Conservation (phyloP, 1,284 basidiomycete genomes). For the Austropuccinia psidii region DNA sequence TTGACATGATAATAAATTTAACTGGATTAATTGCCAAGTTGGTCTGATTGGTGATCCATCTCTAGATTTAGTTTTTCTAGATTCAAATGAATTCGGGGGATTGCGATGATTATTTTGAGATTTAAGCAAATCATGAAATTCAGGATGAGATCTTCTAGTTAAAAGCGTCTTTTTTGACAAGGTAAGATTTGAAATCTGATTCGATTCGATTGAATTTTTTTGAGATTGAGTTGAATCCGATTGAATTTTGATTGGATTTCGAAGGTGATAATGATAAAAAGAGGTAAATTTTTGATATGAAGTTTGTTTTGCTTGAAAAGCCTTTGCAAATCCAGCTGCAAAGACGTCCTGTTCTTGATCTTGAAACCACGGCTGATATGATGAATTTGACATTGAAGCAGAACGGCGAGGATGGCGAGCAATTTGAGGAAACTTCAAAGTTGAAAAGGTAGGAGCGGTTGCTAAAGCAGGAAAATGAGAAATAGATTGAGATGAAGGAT, state of each 20-base stretch:
- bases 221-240: too few species aligned
- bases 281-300: too few species aligned
- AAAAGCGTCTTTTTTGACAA: too few species aligned
- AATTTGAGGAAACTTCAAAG: background rate
- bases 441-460: background rate
- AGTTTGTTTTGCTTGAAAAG: too few species aligned
- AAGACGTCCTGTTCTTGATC: constrained; percentile 10
- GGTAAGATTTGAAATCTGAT: too few species aligned
- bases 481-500: background rate
- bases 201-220: too few species aligned
- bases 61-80: background rate
- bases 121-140: too few species aligned
- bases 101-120: too few species aligned
- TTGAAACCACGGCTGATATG: background rate
- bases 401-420: background rate
- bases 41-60: background rate
- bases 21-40: constrained; percentile 8
- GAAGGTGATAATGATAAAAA: too few species aligned
- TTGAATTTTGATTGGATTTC: too few species aligned
- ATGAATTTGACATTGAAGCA: background rate
- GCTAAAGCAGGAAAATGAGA: background rate
- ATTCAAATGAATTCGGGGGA: too few species aligned
- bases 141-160: too few species aligned
- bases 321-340: constrained; percentile 8
- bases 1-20: background rate